Conservation (phyloP, 371 early-diverging fungal species). For the Mucor indicus region DNA sequence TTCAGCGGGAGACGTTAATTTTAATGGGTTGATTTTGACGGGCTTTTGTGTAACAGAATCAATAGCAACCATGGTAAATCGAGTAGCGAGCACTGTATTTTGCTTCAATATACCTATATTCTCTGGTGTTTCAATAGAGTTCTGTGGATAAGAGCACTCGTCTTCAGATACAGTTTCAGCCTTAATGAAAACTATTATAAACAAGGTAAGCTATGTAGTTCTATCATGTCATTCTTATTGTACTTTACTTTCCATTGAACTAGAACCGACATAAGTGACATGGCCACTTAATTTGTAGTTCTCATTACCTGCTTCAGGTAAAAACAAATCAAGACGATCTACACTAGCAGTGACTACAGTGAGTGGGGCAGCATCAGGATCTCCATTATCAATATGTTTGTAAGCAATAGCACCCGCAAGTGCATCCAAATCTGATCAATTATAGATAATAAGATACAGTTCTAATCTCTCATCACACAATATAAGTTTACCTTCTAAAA, state of each 20-base stretch:
- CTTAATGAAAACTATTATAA: slow-evolving; percentile 60
- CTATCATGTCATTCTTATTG: neutral
- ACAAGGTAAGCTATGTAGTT: too few relatives aligned
- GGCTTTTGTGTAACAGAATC: slow-evolving; percentile 73
- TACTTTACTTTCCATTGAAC: slow-evolving; percentile 86
- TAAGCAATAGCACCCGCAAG: slow-evolving; percentile 82
- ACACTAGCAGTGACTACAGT: slow-evolving; percentile 89
- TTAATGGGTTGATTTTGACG: slow-evolving; percentile 73
- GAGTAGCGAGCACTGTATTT: slow-evolving; percentile 73
- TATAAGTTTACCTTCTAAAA: slow-evolving; percentile 43
- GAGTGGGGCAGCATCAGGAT: slow-evolving; percentile 56
- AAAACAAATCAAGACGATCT: slow-evolving; percentile 83
- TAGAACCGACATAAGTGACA: slow-evolving; percentile 82
- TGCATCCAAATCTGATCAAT: slow-evolving; percentile 68
- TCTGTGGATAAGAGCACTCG: neutral
- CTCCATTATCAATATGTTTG: slow-evolving; percentile 72
- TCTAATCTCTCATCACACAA: too few relatives aligned
- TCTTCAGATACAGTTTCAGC: slow-evolving; percentile 57
- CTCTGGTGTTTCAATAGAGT: slow-evolving; percentile 13
- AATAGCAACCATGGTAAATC: slow-evolving; percentile 93
- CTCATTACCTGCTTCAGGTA: slow-evolving; percentile 55
- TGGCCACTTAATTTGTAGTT: slow-evolving; percentile 79
- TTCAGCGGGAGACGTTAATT: slow-evolving; percentile 76
- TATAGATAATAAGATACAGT: too few relatives aligned
- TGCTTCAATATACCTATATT: slow-evolving; percentile 24